Evolutionary conservation across 257 asterid genomes (phyloP).

Genomic region (Craterostigma plantagineum): DNA sequence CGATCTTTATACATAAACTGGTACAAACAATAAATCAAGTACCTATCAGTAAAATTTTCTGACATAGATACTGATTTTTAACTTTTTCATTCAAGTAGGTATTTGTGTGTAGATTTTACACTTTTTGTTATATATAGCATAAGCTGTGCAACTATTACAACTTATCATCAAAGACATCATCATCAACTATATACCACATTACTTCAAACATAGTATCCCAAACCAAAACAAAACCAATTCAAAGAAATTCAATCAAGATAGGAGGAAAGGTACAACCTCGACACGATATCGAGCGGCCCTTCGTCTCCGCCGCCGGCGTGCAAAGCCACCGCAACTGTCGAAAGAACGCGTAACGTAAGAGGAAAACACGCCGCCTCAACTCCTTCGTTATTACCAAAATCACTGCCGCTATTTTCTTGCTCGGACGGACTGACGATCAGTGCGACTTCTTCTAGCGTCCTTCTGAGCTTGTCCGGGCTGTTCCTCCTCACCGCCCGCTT

Average conservation of each 20-base stretch:
- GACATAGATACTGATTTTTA: too few relatives aligned
- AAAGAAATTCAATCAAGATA: slow-evolving; percentile 17
- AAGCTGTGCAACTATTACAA: too few relatives aligned
- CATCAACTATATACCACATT: too few relatives aligned
- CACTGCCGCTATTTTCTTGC: slow-evolving; percentile 4
- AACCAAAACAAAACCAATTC: too few relatives aligned
- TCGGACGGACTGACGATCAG: slow-evolving; percentile 31
- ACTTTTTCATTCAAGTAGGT: too few relatives aligned
- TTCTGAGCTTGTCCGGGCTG: slow-evolving; percentile 36
- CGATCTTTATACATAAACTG: too few relatives aligned
- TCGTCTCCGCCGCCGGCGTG: slow-evolving; percentile 69
- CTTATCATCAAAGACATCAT: too few relatives aligned
- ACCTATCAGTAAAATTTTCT: too few relatives aligned
- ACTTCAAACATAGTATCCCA: too few relatives aligned
- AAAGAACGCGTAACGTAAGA: slow-evolving; percentile 42
- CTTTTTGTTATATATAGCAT: too few relatives aligned
- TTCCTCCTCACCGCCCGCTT: slow-evolving; percentile 28
- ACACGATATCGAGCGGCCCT: slow-evolving; percentile 65
- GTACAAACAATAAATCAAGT: too few relatives aligned
- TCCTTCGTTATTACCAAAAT: neutral
- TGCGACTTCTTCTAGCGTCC: slow-evolving; percentile 52
- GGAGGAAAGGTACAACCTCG: slow-evolving; percentile 48
- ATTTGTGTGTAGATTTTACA: too few relatives aligned
- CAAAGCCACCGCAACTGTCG: slow-evolving; percentile 51
- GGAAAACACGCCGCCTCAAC: slow-evolving; percentile 59